phyloP scores from a whole-genome alignment of 139 green algal species.

The Choricystis sp. region DNA sequence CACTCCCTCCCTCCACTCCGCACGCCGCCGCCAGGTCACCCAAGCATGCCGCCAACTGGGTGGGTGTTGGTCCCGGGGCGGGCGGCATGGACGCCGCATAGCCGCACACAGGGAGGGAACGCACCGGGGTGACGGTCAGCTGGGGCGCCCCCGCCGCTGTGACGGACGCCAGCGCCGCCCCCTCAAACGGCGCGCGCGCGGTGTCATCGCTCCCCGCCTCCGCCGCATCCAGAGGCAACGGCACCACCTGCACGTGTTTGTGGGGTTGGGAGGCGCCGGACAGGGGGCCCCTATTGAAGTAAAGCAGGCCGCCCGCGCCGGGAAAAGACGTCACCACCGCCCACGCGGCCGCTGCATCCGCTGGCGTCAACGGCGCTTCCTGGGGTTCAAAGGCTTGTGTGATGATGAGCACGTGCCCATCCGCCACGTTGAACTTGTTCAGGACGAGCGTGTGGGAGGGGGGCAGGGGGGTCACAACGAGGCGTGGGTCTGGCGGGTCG shows the following conservation, averaged over 20 bases:
- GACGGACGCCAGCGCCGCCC: background rate
- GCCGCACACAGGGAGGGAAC: constrained; percentile 20
- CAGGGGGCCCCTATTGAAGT: constrained; percentile 61
- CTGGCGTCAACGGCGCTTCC: constrained; percentile 31
- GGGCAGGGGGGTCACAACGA: constrained; percentile 51
- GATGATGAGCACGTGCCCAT: constrained; percentile 48
- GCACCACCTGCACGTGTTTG: constrained; percentile 67
- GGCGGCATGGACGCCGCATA: constrained; percentile 8
- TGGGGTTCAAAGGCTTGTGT: constrained; percentile 53
- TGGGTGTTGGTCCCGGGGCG: background rate
- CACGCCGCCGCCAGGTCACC: background rate
- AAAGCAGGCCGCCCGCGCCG: constrained; percentile 41
- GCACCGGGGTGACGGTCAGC: constrained; percentile 3
- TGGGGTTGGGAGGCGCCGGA: constrained; percentile 66
- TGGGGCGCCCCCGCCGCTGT: background rate
- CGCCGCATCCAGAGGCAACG: constrained; percentile 16
- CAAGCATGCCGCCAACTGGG: background rate
- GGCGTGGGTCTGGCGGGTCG: constrained; percentile 49
- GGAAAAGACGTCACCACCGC: constrained; percentile 19
- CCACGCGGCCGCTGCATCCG: constrained; percentile 40
- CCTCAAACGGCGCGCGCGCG: background rate
- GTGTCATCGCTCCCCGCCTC: background rate
- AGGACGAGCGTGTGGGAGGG: constrained; percentile 20
- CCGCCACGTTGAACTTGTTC: constrained; percentile 28
- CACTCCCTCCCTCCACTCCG: background rate